Base-by-base conservation (phyloP, 2,329 filamentous ascomycete species). In the Aspergillus novoparasiticus region DNA sequence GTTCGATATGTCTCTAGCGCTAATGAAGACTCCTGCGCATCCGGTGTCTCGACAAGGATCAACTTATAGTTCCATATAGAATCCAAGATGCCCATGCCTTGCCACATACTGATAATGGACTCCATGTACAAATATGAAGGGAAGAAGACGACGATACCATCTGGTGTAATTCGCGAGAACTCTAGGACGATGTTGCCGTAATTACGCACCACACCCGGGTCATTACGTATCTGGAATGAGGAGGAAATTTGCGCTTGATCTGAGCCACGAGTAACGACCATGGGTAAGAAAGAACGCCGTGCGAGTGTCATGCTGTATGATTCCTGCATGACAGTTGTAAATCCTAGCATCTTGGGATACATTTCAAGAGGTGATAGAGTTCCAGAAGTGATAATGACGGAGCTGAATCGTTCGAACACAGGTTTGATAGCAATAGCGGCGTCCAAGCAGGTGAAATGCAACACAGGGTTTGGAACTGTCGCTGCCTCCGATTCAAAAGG, bases 101-200 rank as follows among this genome's bases (percentile, higher is more conserved):
- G 95, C 95, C 95, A 99, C 89, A 97, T 97, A 76, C 91, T 94
- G 76, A 99, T 97, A 76, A 98, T 98, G 58, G 91, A 95, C 76
- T 99, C 95, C 95, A 99, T 98, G 81, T 99, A 99, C 1, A 99
- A 86, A 72, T 99, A 99, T 0, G 93, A 97, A 0, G 95, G 96
- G 76, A 99, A 99, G 83, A 99, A 99, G 45, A 99, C 95, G n/a
- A 99, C 95, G 78, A 99, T 89, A 36, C 95, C 95, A 72, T 99
- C 95, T 0, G 95, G 96, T 0, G 95, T 99, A 68, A 98, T 89
- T 77, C 94, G 96, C 59, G 93, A 92, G 76, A 99, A 98, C 75
- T 99, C 95, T 9, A 94, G 95, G 36, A 99, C 83, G 2, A 99
- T 84, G 67, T 90, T 95, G 51, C 95, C 96, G 71, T 97, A 99